Evolutionary conservation across 2,329 filamentous ascomycete species (phyloP).

Genomic region (Alternaria sp.): DNA sequence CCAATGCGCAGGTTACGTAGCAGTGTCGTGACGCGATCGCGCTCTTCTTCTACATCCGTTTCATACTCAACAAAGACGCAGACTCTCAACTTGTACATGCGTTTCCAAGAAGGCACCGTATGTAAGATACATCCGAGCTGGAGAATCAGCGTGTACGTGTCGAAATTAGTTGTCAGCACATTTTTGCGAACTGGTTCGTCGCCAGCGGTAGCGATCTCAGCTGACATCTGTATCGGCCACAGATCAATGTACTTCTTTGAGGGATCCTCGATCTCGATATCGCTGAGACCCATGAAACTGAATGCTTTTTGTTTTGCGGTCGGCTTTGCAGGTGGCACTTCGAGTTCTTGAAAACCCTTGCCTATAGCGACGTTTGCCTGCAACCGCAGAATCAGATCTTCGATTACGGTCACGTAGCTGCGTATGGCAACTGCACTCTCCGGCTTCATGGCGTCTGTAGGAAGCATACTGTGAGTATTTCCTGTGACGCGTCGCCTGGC

Average conservation of each 20-base stretch:
- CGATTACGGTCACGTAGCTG: constrained; percentile 82
- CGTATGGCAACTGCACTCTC: constrained; percentile 74
- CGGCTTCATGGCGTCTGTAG: constrained; percentile 73
- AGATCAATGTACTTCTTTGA: constrained; percentile 83
- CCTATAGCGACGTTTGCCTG: constrained; percentile 86
- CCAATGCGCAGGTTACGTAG: constrained; percentile 80
- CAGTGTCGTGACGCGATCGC: constrained; percentile 73
- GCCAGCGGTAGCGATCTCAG: constrained; percentile 71
- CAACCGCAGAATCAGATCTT: constrained; percentile 79
- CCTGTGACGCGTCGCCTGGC: constrained; percentile 56
- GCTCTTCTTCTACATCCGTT: constrained; percentile 80
- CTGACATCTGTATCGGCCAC: constrained; percentile 95
- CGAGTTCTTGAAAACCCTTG: constrained; percentile 79
- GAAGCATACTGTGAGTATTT: constrained; percentile 66
- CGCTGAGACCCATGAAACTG: constrained; percentile 32
- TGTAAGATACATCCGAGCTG: constrained; percentile 85
- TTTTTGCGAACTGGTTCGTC: constrained; percentile 59
- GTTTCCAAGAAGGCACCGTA: constrained; percentile 82
- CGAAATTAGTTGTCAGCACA: constrained; percentile 86
- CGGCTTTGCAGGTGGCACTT: constrained; percentile 65
- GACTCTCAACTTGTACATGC: constrained; percentile 75
- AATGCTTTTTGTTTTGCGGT: constrained; percentile 38
- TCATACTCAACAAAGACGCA: constrained; percentile 92
- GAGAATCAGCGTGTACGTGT: constrained; percentile 87
- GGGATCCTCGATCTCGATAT: constrained; percentile 61